A percentile compares a stretch with the other conserved stretches of the same genome.
phyloP scores from a whole-genome alignment of 305 asterid genomes.

The Solanum hybrid region DNA sequence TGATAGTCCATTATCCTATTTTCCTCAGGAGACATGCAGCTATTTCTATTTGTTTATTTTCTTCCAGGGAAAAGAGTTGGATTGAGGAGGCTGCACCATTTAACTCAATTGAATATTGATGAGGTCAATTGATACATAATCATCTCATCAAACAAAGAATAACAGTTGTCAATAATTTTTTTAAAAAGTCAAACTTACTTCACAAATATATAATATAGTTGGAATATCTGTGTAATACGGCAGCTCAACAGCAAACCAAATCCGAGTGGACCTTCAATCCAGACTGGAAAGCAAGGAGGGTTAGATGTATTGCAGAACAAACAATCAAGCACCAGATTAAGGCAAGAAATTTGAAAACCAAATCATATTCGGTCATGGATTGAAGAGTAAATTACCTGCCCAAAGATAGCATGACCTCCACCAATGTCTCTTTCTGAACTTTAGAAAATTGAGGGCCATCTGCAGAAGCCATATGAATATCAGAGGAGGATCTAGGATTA shows the following conservation, averaged over 20 bases:
- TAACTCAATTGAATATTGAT: neutral
- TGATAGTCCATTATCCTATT: neutral
- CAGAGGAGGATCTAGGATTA: neutral
- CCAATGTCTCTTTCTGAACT: constrained; percentile 51
- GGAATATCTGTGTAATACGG: constrained; percentile 72
- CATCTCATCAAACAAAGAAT: neutral
- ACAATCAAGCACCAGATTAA: neutral
- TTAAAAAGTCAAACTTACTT: constrained; percentile 38
- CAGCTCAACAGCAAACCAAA: constrained; percentile 85
- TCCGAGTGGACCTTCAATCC: constrained; percentile 86
- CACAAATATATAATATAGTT: constrained; percentile 68
- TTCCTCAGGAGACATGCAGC: neutral
- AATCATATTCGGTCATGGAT: neutral
- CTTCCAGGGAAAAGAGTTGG: neutral
- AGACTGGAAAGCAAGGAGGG: constrained; percentile 60
- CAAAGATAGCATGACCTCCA: constrained; percentile 84
- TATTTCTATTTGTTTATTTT: neutral
- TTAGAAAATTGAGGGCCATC: constrained; percentile 60
- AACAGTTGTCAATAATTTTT: neutral
- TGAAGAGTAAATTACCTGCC: constrained; percentile 40
- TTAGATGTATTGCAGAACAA: neutral
- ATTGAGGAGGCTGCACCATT: neutral
- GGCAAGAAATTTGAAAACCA: neutral
- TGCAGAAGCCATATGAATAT: constrained; percentile 17
- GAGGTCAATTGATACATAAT: constrained; percentile 10